Evolutionary conservation across 2,329 filamentous ascomycete genomes (phyloP), one percentile per base, ranked within the genome.

Genomic region (Remersonia thermophila): DNA sequence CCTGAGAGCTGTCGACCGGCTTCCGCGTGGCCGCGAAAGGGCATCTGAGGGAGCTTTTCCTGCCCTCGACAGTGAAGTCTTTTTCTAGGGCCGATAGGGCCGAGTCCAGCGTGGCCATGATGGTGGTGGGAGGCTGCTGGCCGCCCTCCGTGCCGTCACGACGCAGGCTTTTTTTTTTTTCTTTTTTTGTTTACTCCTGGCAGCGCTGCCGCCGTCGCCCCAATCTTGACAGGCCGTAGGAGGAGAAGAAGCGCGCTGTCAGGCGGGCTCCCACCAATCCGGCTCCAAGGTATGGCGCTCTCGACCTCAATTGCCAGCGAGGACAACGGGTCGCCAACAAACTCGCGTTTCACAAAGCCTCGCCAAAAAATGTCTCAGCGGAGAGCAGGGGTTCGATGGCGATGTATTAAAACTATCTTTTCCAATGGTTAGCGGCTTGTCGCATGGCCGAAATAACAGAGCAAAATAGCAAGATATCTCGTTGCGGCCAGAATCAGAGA

Each of bases 31-130:
- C 59, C 40, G 65, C 78, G 57, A 93, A 94, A 0, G 87, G 87
- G 59, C 87, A 95, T 47, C 75, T 73, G 35, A 95, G 63, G 45
- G 72, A 73, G 48, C 86, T 83, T 50, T 81, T 83, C 51, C 77
- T 84, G 42, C 87, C 87, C 54, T 79, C 68, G 25, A 87, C 81
- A 13, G 87, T 95, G 51, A 94, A 95, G 59, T 95, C 87, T 60
- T 82, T 81, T 61, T 94, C 87, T 53, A 93, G 62, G 27, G 74
- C 67, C 33, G 72, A 77, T 36, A 76, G 77, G 55, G 73, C 65
- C 42, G 76, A 71, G 13, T 75, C 76, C 52, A 60, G 58, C 35
- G 60, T 59, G 25, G 48, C 48, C 26, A 44, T 45, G 25, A 16
- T 35, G 7, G 42, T 43, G 6, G 61, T 61, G 31, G 60, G 61